Evolutionary conservation across 345 rosid genomes (phyloP).

Genomic region (Syzygium aromaticum): DNA sequence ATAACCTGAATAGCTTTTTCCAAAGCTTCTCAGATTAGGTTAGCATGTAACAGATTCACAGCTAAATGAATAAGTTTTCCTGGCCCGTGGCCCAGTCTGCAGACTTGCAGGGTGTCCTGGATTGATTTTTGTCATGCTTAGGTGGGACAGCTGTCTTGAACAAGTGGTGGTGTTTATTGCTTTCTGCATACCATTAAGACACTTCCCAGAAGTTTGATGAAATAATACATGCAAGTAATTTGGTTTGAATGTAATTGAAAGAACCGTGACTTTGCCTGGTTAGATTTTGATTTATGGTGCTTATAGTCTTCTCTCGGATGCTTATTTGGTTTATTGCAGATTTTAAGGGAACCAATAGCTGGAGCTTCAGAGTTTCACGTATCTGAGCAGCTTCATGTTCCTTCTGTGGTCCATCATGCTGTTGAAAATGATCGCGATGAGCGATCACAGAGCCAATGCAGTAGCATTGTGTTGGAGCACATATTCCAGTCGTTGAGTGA

Average conservation of each 20-base stretch:
- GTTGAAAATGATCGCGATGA: conserved; percentile 11
- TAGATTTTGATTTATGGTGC: background rate
- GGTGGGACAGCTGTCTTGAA: background rate
- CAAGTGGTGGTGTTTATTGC: background rate
- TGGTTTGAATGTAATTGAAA: background rate
- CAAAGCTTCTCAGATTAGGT: background rate
- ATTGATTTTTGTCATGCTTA: background rate
- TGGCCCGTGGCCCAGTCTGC: background rate
- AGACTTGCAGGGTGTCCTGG: background rate
- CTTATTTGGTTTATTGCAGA: conserved; percentile 16
- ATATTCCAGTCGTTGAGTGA: conserved; percentile 34
- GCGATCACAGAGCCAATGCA: conserved; percentile 18
- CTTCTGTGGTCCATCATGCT: background rate
- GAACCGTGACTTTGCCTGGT: background rate
- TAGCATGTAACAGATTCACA: background rate
- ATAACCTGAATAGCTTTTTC: background rate
- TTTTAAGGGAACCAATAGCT: conserved; percentile 6
- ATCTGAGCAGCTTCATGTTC: conserved; percentile 6
- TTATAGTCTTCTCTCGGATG: background rate
- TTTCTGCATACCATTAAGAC: background rate
- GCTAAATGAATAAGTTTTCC: background rate
- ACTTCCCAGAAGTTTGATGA: background rate
- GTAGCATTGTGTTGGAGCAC: conserved; percentile 34
- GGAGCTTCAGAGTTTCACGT: conserved; percentile 1
- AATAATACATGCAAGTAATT: background rate